A percentile compares a stretch with the other conserved stretches of the same genome.
phyloP scores from a whole-genome alignment of 257 asterid species.

The Euphrasia confusa region DNA sequence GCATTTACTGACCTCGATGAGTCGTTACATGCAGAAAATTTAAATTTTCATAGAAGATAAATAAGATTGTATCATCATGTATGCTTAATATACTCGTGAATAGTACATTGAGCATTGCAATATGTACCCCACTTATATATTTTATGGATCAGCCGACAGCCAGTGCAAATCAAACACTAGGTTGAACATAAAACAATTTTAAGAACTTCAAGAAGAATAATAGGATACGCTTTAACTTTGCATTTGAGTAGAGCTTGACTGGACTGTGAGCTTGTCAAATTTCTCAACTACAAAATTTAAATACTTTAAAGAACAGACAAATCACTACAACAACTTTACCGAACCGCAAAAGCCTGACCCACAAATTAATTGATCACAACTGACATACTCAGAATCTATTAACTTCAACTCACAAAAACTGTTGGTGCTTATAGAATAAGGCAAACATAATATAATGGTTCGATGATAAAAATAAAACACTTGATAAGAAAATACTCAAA shows the following conservation, averaged over 20 bases:
- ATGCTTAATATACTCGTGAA: background rate
- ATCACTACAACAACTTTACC: background rate
- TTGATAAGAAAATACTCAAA: conserved; percentile 1
- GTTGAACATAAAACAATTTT: background rate
- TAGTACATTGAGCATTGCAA: background rate
- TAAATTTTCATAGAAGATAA: background rate
- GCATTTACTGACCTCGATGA: background rate
- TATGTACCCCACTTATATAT: background rate
- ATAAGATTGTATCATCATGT: background rate
- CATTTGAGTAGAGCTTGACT: conserved; percentile 3
- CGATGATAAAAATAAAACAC: conserved; percentile 8
- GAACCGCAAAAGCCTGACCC: conserved; percentile 4
- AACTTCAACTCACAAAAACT: conserved; percentile 2
- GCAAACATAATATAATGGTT: conserved; percentile 7
- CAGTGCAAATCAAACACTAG: conserved; percentile 10
- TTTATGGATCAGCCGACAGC: background rate
- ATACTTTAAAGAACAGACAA: conserved; percentile 6
- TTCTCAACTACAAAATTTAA: conserved; percentile 12
- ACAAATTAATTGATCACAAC: conserved; percentile 15
- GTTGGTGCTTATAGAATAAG: background rate
- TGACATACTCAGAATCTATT: conserved; percentile 12
- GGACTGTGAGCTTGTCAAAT: background rate
- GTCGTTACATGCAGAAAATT: background rate
- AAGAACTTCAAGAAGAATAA: conserved; percentile 3
- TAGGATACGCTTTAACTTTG: background rate